Percentiles rank a stretch among this genome's conserved stretches.
Conservation (phyloP, 768 basidiomycete genomes). For the Lenzites betulinus region DNA sequence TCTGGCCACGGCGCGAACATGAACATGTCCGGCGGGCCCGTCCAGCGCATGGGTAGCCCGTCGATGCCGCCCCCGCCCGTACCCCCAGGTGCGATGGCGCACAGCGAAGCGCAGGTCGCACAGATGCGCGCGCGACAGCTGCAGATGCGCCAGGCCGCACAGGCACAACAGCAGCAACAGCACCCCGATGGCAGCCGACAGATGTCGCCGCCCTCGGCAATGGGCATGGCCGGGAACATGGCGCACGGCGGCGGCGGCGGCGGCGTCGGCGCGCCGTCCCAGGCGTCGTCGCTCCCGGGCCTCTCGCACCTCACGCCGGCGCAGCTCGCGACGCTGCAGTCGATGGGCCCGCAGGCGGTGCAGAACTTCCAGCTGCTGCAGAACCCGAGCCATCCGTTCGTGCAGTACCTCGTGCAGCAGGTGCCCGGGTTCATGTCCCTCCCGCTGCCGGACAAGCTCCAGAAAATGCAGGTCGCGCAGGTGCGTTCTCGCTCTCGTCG, state of each 20-base stretch:
- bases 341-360: constrained; percentile 39
- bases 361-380: constrained; percentile 54
- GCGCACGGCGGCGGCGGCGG: constrained; percentile 11
- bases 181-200: constrained; percentile 21
- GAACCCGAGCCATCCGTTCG: constrained; percentile 55
- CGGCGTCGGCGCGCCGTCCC: constrained; percentile 6
- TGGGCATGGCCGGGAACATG: neutral
- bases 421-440: constrained; percentile 57
- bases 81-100: constrained; percentile 29
- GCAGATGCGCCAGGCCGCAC: constrained; percentile 37
- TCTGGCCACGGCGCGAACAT: neutral
- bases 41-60: constrained; percentile 23
- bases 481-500: constrained; percentile 38
- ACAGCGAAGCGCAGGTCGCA: constrained; percentile 34
- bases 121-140: constrained; percentile 34
- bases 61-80: constrained; percentile 35
- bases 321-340: constrained; percentile 23
- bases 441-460: constrained; percentile 57
- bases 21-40: constrained; percentile 8
- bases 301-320: constrained; percentile 14
- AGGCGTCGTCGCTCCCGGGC: constrained; percentile 1
- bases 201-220: constrained; percentile 23
- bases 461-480: constrained; percentile 56
- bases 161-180: constrained; percentile 23
- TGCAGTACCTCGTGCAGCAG: constrained; percentile 53